Percentiles rank a stretch among this genome's conserved stretches.
Evolutionary conservation across 176 grass and related monocot genomes (phyloP).

Genomic region (bread wheat (Triticum aestivum)): IWGSC_CS_RefSeq_v2.1 NC_057799.1:320490580-320491079

Average conservation of each 20-base stretch:
- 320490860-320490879: slow-evolving; percentile 95
- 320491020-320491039: slow-evolving; percentile 52
- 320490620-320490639: slow-evolving; percentile 89
- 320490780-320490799: slow-evolving; percentile 47
- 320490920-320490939: slow-evolving; percentile 39
- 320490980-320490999: slow-evolving; percentile 48
- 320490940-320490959: slow-evolving; percentile 50
- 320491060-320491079: slow-evolving; percentile 38
- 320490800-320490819: slow-evolving; percentile 41
- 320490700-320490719: slow-evolving; percentile 51
- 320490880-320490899: slow-evolving; percentile 78
- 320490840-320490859: slow-evolving; percentile 79
- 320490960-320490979: slow-evolving; percentile 43
- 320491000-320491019: slow-evolving; percentile 52
- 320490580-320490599: slow-evolving; percentile 58
- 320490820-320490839: slow-evolving; percentile 38
- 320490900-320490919: slow-evolving; percentile 46
- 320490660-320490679: slow-evolving; percentile 32
- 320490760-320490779: slow-evolving; percentile 24
- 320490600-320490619: slow-evolving; percentile 68
- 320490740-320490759: slow-evolving; percentile 44
- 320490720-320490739: slow-evolving; percentile 43
- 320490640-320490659: slow-evolving; percentile 74
- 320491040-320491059: slow-evolving; percentile 50
- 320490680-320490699: slow-evolving; percentile 32